These are phyloP conservation scores for Waltiozyma sp. DNA, from an alignment of 1,139 yeast species.

Conservation along the genomic window DNA sequence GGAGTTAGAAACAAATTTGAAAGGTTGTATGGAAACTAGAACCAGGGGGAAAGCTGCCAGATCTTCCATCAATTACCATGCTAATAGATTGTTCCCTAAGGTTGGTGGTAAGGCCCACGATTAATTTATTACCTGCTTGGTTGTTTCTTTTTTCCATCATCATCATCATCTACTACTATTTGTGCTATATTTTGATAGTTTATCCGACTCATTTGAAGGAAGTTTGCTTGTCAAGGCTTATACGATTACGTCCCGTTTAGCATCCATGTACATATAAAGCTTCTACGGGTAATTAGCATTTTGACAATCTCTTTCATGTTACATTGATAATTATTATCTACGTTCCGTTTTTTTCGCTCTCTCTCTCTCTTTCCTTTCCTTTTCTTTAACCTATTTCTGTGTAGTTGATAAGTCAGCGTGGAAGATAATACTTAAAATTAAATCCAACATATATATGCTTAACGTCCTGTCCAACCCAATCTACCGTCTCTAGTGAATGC, in stretches of 20 bases:
- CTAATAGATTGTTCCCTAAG: conserved; percentile 69
- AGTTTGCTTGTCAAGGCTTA: neutral
- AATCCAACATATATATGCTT: too few relatives aligned
- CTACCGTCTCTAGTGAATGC: conserved; percentile 36
- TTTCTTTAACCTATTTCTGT: too few relatives aligned
- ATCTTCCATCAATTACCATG: conserved; percentile 71
- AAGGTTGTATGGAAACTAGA: conserved; percentile 38
- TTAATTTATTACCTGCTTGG: too few relatives aligned
- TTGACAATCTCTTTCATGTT: neutral
- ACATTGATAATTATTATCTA: too few relatives aligned
- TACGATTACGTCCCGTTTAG: too few relatives aligned
- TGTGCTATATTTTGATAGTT: neutral
- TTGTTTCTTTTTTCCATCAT: too few relatives aligned
- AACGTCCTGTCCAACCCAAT: conserved; percentile 28
- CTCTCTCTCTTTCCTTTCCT: too few relatives aligned
- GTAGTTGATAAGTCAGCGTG: too few relatives aligned
- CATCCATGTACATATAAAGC: neutral
- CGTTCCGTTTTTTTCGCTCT: neutral
- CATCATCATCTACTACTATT: neutral
- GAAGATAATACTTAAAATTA: too few relatives aligned
- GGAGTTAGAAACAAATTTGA: conserved; percentile 46
- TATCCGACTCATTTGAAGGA: neutral
- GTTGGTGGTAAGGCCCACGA: conserved; percentile 70
- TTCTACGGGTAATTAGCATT: too few relatives aligned
- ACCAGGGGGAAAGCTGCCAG: conserved; percentile 31